These are phyloP conservation scores for Pythium coloratum DNA, from an alignment of 352 stramenopile species.

Conservation along the genomic window DNA sequence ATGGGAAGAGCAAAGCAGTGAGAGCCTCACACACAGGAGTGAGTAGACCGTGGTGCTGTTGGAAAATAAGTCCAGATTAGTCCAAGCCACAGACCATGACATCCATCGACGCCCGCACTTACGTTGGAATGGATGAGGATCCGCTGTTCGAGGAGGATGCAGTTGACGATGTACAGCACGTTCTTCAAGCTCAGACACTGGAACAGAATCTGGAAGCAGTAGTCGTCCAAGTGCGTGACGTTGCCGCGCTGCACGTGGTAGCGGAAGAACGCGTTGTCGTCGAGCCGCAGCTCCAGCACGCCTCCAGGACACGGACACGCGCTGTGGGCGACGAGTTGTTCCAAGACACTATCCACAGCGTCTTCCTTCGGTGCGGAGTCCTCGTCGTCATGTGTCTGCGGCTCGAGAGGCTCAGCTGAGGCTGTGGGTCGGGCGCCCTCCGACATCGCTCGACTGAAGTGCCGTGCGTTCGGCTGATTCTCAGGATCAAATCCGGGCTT, in stretches of 20 bases:
- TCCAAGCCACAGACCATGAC: conserved; percentile 5
- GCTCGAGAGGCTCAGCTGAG: neutral
- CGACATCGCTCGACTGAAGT: conserved; percentile 7
- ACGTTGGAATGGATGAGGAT: conserved; percentile 82
- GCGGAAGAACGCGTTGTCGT: conserved; percentile 42
- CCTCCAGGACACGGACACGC: conserved; percentile 33
- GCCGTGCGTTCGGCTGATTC: conserved; percentile 5
- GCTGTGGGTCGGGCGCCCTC: conserved; percentile 6
- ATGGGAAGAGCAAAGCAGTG: conserved; percentile 77
- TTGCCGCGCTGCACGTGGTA: conserved; percentile 69
- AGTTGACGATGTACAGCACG: conserved; percentile 81
- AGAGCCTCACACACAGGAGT: conserved; percentile 81
- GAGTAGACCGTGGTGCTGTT: conserved; percentile 62
- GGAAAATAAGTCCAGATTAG: conserved; percentile 13
- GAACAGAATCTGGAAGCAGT: conserved; percentile 81
- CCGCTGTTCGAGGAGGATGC: conserved; percentile 81
- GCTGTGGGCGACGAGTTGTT: conserved; percentile 37
- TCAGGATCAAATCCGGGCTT: conserved; percentile 3
- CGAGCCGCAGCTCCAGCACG: conserved; percentile 39
- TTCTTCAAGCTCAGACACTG: conserved; percentile 79
- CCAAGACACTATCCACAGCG: conserved; percentile 25
- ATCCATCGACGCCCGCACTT: conserved; percentile 13
- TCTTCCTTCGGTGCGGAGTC: conserved; percentile 1
- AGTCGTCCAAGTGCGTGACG: conserved; percentile 63
- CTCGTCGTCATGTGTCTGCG: neutral